A percentile compares a stretch with the other conserved stretches of the same genome.
Conservation (phyloP, 2,329 filamentous ascomycete species). For the Metarhizium robertsii region DNA sequence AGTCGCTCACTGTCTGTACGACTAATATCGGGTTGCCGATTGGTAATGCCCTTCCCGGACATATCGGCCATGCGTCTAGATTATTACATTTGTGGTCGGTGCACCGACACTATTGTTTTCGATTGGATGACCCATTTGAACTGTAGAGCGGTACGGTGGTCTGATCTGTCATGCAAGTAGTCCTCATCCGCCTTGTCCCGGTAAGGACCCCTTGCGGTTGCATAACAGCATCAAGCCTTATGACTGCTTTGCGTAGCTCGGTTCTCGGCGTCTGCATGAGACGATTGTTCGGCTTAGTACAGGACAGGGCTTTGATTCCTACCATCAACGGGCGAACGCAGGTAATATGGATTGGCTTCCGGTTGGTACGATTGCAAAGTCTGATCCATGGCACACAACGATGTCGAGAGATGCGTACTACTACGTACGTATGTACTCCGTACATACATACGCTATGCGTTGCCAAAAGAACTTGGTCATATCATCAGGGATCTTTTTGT, state of each 20-base stretch:
- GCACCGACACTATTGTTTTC: background rate
- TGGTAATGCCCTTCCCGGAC: background rate
- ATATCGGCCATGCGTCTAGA: background rate
- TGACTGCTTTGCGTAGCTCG: background rate
- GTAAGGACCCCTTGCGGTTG: background rate
- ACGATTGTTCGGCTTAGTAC: background rate
- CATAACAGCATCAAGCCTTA: background rate
- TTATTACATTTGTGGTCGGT: background rate
- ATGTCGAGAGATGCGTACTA: background rate
- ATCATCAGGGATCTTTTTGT: background rate
- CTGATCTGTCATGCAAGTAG: background rate
- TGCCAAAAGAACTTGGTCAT: too few relatives aligned
- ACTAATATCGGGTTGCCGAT: background rate
- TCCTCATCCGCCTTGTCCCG: background rate
- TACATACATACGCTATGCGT: background rate
- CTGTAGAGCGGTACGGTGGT: background rate
- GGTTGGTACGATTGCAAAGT: background rate
- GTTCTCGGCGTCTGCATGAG: background rate
- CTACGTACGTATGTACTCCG: too few relatives aligned
- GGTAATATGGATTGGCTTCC: background rate
- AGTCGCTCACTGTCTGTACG: background rate
- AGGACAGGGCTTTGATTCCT: background rate
- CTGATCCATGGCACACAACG: background rate
- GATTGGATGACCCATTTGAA: background rate
- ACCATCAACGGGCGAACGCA: background rate